Evolutionary conservation across 202 grass and related monocot genomes (phyloP), one percentile per base, ranked within the genome.

Genomic region (Setaria viridis): DNA sequence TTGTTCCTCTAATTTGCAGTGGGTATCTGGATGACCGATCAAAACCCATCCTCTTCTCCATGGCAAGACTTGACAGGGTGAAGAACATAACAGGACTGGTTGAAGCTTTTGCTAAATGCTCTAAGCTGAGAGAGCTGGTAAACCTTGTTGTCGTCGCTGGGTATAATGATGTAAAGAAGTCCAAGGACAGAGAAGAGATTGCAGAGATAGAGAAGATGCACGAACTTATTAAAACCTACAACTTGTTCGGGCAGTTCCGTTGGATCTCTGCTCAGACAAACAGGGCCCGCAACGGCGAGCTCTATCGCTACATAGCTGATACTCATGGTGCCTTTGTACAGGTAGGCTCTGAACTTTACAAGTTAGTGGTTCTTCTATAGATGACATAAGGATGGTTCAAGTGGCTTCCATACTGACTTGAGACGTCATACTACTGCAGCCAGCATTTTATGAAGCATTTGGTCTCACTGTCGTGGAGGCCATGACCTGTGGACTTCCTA

Each of bases 1-100:
- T 72, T 66, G 51, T 74, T 60, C 50, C 73, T 19, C 19, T 67
- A 25, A 65, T 39, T 84, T 71, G 81, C 89, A 99, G 97, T 85
- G 97, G 97, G 66, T 78, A 81, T 86, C 72, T 99, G 80, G 94
- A 97, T 87, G 97, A 99, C 57, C 88, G 53, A 63, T 88, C 94
- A 16, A 99, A 99, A 77, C 94, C 97, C 62, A 96, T 99, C 62
- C 82, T 99, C 65, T 99, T 99, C 85, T 97, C 97, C 34, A 99
- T 99, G 97, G 97, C 97, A 88, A 92, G 94, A 77, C 92, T 97
- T 50, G 94, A 99, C 78, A 70, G 63, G 17, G 97, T 99, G 72
- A 99, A 99, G 73, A 99, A 99, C 80, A 99, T 99, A 85, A 96
- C 97, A 35, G 97, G 97, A 41, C 80, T 97, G 73, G 97, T 99